phyloP scores from a whole-genome alignment of 108 stramenopile genomes.

The Skeletonema tropicum region DNA sequence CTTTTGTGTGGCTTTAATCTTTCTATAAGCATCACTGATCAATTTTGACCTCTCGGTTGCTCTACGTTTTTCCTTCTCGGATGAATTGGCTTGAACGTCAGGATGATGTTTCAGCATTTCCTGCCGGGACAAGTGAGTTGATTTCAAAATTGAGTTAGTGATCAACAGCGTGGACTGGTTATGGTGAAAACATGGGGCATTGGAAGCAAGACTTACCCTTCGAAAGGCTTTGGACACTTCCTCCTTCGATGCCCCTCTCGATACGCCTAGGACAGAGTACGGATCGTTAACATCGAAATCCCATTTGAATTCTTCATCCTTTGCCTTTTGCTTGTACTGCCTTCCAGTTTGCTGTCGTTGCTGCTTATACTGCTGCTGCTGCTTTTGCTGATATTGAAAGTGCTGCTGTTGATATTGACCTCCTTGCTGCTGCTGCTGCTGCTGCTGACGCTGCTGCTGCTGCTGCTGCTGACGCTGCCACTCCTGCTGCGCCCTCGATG shows the following conservation, averaged over 20 bases:
- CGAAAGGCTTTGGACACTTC: slow-evolving; percentile 85
- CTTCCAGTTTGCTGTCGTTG: slow-evolving; percentile 23
- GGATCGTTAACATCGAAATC: slow-evolving; percentile 84
- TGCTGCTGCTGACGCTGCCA: slow-evolving; percentile 58
- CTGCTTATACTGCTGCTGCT: slow-evolving; percentile 38
- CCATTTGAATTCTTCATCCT: slow-evolving; percentile 71
- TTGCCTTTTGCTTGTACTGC: slow-evolving; percentile 35
- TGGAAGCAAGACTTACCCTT: slow-evolving; percentile 13
- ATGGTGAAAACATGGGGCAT: not conserved
- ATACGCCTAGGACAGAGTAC: slow-evolving; percentile 72
- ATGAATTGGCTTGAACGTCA: slow-evolving; percentile 63
- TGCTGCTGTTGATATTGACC: slow-evolving; percentile 52
- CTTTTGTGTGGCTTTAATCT: slow-evolving; percentile 59
- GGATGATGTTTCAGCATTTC: slow-evolving; percentile 87
- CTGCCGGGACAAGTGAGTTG: not conserved
- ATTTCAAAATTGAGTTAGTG: not conserved
- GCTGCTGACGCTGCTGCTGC: too few relatives aligned
- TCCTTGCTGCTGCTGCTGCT: too few relatives aligned
- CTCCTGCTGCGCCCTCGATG: slow-evolving; percentile 46
- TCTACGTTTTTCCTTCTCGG: slow-evolving; percentile 68
- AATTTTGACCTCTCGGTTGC: slow-evolving; percentile 76
- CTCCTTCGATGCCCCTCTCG: slow-evolving; percentile 60
- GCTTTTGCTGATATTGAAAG: slow-evolving; percentile 22
- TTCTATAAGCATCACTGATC: slow-evolving; percentile 81
- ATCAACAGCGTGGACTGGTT: not conserved